phyloP scores from a whole-genome alignment of 2,329 filamentous ascomycete genomes.

The Aspergillus neoniger region DNA sequence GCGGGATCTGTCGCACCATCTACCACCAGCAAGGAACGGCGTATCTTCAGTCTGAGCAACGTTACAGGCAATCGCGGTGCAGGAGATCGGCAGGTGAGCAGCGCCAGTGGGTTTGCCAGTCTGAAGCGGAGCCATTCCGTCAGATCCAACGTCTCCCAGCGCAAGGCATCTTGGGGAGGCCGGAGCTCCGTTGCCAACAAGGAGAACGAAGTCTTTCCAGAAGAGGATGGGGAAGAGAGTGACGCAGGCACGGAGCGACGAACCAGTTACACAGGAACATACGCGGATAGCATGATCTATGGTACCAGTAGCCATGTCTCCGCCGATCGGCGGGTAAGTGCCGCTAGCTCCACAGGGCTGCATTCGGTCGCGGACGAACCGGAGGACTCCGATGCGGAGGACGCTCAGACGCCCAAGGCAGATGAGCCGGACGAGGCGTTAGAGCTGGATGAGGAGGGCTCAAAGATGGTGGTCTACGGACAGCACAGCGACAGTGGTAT shows the following conservation, averaged over 20 bases:
- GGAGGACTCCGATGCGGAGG: conserved; percentile 10
- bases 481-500: conserved; percentile 34
- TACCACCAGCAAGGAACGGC: conserved; percentile 61
- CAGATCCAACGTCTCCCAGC: conserved; percentile 60
- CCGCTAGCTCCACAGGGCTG: conserved; percentile 39
- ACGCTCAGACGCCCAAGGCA: conserved; percentile 21
- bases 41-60: conserved; percentile 88
- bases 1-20: conserved; percentile 48
- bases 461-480: conserved; percentile 32
- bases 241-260: conserved; percentile 52
- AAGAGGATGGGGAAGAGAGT: conserved; percentile 59
- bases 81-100: conserved; percentile 36
- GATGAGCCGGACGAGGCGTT: conserved; percentile 19
- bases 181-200: conserved; percentile 52
- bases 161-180: conserved; percentile 72
- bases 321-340: conserved; percentile 42
- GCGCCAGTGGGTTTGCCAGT: conserved; percentile 51
- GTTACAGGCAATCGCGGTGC: conserved; percentile 70
- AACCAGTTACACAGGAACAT: conserved; percentile 46
- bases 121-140: conserved; percentile 79
- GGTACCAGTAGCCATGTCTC: conserved; percentile 44
- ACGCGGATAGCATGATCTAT: conserved; percentile 46
- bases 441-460: conserved; percentile 22
- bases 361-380: conserved; percentile 28
- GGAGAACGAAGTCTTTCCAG: conserved; percentile 64